Conservation (phyloP, 1,139 yeast genomes). For the Candida frijolesensis region DNA sequence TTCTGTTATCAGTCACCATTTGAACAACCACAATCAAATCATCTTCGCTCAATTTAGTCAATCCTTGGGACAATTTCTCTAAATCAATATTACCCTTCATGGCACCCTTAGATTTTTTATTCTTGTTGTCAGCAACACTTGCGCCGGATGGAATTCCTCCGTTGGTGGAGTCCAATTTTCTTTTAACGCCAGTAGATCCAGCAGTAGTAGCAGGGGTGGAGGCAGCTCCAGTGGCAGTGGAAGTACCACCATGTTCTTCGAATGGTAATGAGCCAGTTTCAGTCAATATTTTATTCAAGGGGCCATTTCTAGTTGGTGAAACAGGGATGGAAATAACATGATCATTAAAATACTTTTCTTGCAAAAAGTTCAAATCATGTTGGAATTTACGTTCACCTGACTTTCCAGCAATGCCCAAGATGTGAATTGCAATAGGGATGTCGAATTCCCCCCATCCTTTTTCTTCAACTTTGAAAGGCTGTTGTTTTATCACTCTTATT, state of each 20-base stretch:
- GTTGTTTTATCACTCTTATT: slow-evolving; percentile 72
- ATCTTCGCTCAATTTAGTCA: slow-evolving; percentile 87
- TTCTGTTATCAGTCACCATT: slow-evolving; percentile 95
- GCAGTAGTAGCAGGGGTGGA: slow-evolving; percentile 7
- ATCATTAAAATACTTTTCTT: slow-evolving; percentile 76
- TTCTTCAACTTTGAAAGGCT: slow-evolving; percentile 90
- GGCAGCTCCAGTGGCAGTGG: slow-evolving; percentile 10
- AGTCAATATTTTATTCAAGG: slow-evolving; percentile 66
- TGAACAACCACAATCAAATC: slow-evolving; percentile 93
- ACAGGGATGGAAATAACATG: slow-evolving; percentile 73
- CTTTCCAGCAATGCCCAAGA: slow-evolving; percentile 66
- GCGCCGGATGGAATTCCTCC: slow-evolving; percentile 24
- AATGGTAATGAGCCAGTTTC: slow-evolving; percentile 83
- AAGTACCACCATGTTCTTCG: slow-evolving; percentile 25
- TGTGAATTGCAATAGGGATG: slow-evolving; percentile 74
- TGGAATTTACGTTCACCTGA: slow-evolving; percentile 84
- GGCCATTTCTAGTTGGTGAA: slow-evolving; percentile 63
- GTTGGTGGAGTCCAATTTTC: slow-evolving; percentile 18
- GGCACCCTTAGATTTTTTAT: slow-evolving; percentile 67
- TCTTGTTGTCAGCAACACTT: slow-evolving; percentile 35
- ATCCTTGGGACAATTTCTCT: slow-evolving; percentile 87
- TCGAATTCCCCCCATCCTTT: slow-evolving; percentile 99
- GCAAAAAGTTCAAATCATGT: slow-evolving; percentile 86
- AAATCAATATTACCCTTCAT: slow-evolving; percentile 78
- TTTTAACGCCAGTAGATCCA: slow-evolving; percentile 12